Base-by-base conservation (phyloP, 1,139 yeast genomes). In the Saccharomyces uvarum region DNA sequence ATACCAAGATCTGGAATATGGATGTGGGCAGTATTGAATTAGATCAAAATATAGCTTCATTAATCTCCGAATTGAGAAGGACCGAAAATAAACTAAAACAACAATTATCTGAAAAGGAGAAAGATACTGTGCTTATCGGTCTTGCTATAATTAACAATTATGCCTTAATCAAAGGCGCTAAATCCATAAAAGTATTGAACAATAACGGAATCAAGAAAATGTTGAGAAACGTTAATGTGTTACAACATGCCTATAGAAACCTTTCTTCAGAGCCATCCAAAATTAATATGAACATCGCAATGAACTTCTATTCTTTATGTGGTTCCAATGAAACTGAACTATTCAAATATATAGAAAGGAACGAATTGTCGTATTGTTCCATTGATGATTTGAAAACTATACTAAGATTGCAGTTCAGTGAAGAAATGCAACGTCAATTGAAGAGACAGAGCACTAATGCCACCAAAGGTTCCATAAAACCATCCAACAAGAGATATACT, bases 181-280 rank as follows among this genome's bases (percentile, higher is more conserved):
- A 75, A 16, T 72, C 80, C 41, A 75, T 89, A 9, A 69, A 70
- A 16, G 78, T 77, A 51, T 74, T 88, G 63, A 87, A 86, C 65
- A 71, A 73, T 19, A 79, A 80, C 62, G 96, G 96, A 46, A 75
- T 86, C 52, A 82, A 82, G 65, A 81, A 83, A 62, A 74, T 88
- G 59, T 72, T 83, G 56, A 77, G 84, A 63, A 88, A 88, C 66
- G 83, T 88, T 38, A 78, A 82, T 54, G 84, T 88, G 0, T 71
- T 88, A 51, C 95, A 87, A 70, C 95, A 88, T 66, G 81, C 84
- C 77, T 77, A 86, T 57, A 78, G 89, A 61, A 83, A 82, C 57
- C 75, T 87, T 24, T 78, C 82, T 61, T 70, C 73, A 21, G 77
- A 79, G 51, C 84, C 88, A 0, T 79, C 79, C 51, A 72, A 74